Conservation (phyloP, 2,329 filamentous ascomycete genomes). For the Cladosporium phlei region DNA sequence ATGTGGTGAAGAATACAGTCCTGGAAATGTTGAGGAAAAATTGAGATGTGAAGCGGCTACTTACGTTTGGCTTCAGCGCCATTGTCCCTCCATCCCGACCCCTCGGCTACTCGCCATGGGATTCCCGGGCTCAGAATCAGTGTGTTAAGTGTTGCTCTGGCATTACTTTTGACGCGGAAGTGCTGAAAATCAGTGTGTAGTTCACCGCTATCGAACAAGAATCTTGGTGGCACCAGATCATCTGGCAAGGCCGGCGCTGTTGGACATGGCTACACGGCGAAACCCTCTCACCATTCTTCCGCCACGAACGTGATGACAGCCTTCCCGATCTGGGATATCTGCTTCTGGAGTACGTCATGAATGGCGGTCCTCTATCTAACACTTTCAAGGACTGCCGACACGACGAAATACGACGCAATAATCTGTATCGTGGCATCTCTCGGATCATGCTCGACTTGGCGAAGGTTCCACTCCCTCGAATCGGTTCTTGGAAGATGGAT, state of each 20-base stretch:
- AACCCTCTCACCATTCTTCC: slow-evolving; percentile 13
- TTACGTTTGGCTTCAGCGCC: slow-evolving; percentile 37
- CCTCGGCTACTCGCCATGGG: slow-evolving; percentile 35
- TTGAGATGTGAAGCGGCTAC: slow-evolving; percentile 37
- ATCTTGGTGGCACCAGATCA: slow-evolving; percentile 10
- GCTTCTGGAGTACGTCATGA: slow-evolving; percentile 13
- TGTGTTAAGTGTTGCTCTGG: no score
- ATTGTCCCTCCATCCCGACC: slow-evolving; percentile 36
- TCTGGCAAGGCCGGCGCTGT: slow-evolving; percentile 11
- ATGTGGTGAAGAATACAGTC: slow-evolving; percentile 34
- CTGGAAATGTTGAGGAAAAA: slow-evolving; percentile 44
- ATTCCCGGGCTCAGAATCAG: slow-evolving; percentile 20
- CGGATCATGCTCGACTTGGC: slow-evolving; percentile 16
- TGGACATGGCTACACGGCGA: slow-evolving; percentile 8
- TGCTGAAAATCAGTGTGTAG: no score
- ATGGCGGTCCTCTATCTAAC: slow-evolving; percentile 13
- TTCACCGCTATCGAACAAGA: slow-evolving; percentile 15
- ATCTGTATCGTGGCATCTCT: slow-evolving; percentile 15
- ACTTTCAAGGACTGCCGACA: slow-evolving; percentile 11
- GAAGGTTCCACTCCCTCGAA: slow-evolving; percentile 17
- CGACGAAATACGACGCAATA: slow-evolving; percentile 3
- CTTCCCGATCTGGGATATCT: slow-evolving; percentile 12
- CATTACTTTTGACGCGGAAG: no score
- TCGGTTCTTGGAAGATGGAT: slow-evolving; percentile 21
- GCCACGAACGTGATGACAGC: slow-evolving; percentile 4